Percentiles rank a stretch among this genome's conserved stretches.
Conservation (phyloP, 169 alveolate genomes). For the Cyclospora cayetanensis region DNA sequence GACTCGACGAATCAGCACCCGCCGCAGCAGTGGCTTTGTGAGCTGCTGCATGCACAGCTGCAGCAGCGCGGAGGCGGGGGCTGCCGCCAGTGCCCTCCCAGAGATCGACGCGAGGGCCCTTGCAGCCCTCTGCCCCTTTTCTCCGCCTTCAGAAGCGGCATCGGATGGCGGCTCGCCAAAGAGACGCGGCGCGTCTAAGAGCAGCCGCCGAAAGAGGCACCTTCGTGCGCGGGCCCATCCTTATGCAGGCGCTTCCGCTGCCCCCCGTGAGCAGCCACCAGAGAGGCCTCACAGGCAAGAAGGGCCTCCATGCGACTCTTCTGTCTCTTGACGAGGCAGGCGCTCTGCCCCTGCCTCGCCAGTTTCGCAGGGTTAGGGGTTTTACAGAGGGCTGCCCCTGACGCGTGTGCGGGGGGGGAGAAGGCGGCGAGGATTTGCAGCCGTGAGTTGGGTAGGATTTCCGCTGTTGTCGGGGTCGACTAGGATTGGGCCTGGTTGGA, state of each 20-base stretch:
- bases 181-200: not conserved
- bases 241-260: not conserved
- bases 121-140: not conserved
- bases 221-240: not conserved
- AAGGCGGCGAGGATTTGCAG: too few species aligned
- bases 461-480: too few species aligned
- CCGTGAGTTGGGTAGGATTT: too few species aligned
- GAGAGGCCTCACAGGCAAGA: not conserved
- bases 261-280: not conserved
- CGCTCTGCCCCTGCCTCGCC: too few species aligned
- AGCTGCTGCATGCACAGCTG: slow-evolving; percentile 21
- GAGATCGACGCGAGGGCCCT: not conserved
- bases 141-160: not conserved
- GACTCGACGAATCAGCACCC: slow-evolving; percentile 12
- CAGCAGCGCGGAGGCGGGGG: not conserved
- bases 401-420: too few species aligned
- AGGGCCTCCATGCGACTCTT: not conserved
- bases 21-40: not conserved
- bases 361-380: too few species aligned
- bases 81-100: not conserved
- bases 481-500: not conserved
- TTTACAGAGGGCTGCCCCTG: too few species aligned
- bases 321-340: too few species aligned
- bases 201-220: not conserved
- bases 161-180: not conserved